Percentiles rank a stretch among this genome's conserved stretches.
Conservation (phyloP, 1,284 basidiomycete species). For the Boletus albobrunnescens region DNA sequence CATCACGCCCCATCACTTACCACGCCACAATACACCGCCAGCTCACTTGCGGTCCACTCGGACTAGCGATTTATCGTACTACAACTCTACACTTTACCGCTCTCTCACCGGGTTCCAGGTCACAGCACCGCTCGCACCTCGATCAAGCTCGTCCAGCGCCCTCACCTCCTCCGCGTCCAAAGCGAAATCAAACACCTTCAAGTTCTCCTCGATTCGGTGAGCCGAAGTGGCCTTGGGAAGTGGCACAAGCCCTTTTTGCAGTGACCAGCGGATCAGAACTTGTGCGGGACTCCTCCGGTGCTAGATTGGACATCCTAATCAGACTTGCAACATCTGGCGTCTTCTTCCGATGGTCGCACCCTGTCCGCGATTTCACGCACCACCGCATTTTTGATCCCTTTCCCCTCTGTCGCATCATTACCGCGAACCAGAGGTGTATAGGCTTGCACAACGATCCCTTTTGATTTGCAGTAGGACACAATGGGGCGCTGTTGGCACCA, state of each 20-base stretch:
- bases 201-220: slow-evolving; percentile 39
- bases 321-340: background rate
- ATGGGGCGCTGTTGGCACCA: slow-evolving; percentile 53
- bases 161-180: slow-evolving; percentile 38
- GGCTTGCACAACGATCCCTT: slow-evolving; percentile 49
- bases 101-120: slow-evolving; percentile 39
- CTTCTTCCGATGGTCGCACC: slow-evolving; percentile 14
- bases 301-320: slow-evolving; percentile 8
- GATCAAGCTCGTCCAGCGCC: slow-evolving; percentile 36
- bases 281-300: slow-evolving; percentile 49
- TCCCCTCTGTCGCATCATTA: slow-evolving; percentile 18
- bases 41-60: background rate
- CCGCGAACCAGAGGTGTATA: slow-evolving; percentile 49
- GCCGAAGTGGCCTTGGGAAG: slow-evolving; percentile 42
- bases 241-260: slow-evolving; percentile 51
- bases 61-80: no score
- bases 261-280: slow-evolving; percentile 64
- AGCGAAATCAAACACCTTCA: slow-evolving; percentile 39
- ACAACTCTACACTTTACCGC: no score
- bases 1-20: slow-evolving; percentile 10
- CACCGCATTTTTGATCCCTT: slow-evolving; percentile 36
- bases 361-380: slow-evolving; percentile 40
- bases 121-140: slow-evolving; percentile 35
- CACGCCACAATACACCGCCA: slow-evolving; percentile 20
- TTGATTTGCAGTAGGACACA: slow-evolving; percentile 45